Evolutionary conservation across 805 yeast species (phyloP).

Genomic region (Hanseniaspora meyeri): DNA sequence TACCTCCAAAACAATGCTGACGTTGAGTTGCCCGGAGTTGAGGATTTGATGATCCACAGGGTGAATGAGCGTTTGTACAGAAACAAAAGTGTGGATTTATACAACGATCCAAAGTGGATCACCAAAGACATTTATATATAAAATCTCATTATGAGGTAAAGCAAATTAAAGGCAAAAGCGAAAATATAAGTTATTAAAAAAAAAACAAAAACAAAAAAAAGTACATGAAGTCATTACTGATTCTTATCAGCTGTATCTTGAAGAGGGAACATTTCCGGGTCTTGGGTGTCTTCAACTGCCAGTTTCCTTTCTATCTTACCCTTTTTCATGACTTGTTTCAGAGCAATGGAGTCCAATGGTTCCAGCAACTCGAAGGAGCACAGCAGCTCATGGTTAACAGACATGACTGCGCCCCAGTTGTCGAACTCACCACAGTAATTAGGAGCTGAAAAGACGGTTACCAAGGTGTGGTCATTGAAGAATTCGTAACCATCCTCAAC

Average conservation of each 20-base stretch:
- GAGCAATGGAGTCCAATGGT: constrained; percentile 84
- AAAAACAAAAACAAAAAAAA: neutral
- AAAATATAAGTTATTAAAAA: neutral
- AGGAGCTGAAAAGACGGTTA: constrained; percentile 71
- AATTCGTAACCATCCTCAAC: constrained; percentile 83
- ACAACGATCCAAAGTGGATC: constrained; percentile 8
- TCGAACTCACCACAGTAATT: constrained; percentile 74
- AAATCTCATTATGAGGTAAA: too few species aligned
- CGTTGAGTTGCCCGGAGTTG: constrained; percentile 7
- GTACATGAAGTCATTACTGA: neutral
- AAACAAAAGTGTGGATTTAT: neutral
- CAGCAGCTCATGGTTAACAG: constrained; percentile 52
- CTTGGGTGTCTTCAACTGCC: constrained; percentile 7
- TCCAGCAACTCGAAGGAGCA: constrained; percentile 82
- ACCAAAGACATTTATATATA: constrained; percentile 6
- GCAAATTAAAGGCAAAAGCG: neutral
- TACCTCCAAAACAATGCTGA: neutral
- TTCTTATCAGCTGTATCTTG: neutral
- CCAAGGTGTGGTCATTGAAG: constrained; percentile 58
- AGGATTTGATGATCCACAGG: constrained; percentile 3
- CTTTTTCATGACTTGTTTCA: constrained; percentile 87
- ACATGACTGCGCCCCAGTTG: constrained; percentile 71
- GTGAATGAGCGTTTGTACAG: constrained; percentile 8
- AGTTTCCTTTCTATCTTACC: constrained; percentile 77
- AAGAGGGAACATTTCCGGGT: neutral